A percentile compares a stretch with the other conserved stretches of the same genome.
phyloP scores from a whole-genome alignment of 768 basidiomycete genomes.

The Lanmaoa rubissima region DNA sequence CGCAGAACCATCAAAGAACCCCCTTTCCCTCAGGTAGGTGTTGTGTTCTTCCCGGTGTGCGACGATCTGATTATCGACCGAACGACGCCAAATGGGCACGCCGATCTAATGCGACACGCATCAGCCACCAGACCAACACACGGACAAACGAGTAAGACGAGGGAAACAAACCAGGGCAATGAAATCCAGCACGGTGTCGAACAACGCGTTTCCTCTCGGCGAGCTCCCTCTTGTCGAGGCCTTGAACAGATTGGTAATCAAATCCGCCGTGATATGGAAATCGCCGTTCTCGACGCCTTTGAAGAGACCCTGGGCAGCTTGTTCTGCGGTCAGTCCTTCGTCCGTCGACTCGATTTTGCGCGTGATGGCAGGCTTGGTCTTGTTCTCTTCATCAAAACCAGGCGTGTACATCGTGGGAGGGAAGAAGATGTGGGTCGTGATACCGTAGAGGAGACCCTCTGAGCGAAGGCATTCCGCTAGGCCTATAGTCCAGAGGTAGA shows the following conservation, averaged over 20 bases:
- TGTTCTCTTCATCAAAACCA: slow-evolving; percentile 74
- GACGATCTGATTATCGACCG: slow-evolving; percentile 47
- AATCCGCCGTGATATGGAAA: slow-evolving; percentile 72
- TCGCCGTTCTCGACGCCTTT: slow-evolving; percentile 70
- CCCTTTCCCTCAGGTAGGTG: slow-evolving; percentile 41
- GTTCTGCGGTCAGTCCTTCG: slow-evolving; percentile 58
- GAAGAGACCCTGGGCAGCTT: slow-evolving; percentile 57
- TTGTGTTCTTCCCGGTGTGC: slow-evolving; percentile 48
- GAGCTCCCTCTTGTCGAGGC: slow-evolving; percentile 59
- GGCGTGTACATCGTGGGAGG: slow-evolving; percentile 80
- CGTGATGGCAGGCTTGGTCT: slow-evolving; percentile 71
- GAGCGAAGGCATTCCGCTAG: slow-evolving; percentile 81
- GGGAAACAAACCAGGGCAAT: slow-evolving; percentile 43
- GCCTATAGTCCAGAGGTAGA: slow-evolving; percentile 39
- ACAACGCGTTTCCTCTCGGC: slow-evolving; percentile 56
- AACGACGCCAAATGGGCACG: slow-evolving; percentile 50
- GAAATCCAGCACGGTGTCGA: slow-evolving; percentile 47
- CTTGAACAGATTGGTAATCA: slow-evolving; percentile 66
- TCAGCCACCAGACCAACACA: not conserved
- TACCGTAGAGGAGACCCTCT: slow-evolving; percentile 75
- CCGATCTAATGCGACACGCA: slow-evolving; percentile 38
- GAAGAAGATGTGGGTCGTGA: slow-evolving; percentile 78
- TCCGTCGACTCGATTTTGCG: slow-evolving; percentile 77
- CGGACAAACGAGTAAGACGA: not conserved
- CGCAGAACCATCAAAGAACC: slow-evolving; percentile 37